Conservation (phyloP, 352 stramenopile species). For the Peronospora tabacina region DNA sequence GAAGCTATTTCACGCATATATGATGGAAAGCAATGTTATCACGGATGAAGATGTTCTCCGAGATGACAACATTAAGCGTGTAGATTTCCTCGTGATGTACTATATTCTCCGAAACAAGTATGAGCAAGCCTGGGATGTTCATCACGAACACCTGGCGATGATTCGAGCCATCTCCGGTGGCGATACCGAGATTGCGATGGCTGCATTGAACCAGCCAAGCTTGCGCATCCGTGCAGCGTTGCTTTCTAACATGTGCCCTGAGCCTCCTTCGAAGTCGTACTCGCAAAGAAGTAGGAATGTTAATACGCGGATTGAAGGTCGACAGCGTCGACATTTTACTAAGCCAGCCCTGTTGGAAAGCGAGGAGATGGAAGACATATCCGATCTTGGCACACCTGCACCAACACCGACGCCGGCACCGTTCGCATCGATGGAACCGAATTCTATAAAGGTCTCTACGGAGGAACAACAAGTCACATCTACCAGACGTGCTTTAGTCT, state of each 20-base stretch:
- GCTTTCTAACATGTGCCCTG: constrained; percentile 59
- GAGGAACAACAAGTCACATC: constrained; percentile 9
- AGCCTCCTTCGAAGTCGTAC: constrained; percentile 37
- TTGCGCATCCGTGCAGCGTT: constrained; percentile 55
- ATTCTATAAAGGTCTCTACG: constrained; percentile 1
- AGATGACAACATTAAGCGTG: constrained; percentile 61
- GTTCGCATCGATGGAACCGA: constrained; percentile 5
- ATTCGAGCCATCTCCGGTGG: constrained; percentile 56
- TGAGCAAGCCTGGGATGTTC: constrained; percentile 60
- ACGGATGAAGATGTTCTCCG: constrained; percentile 48
- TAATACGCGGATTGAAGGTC: constrained; percentile 28
- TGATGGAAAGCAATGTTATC: constrained; percentile 54
- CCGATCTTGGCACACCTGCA: constrained; percentile 9
- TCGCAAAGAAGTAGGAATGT: constrained; percentile 26
- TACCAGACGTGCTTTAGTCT: constrained; percentile 15
- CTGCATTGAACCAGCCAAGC: constrained; percentile 49
- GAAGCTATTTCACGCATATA: constrained; percentile 54
- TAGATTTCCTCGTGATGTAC: constrained; percentile 81
- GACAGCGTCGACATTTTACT: constrained; percentile 14
- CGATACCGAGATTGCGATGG: constrained; percentile 52
- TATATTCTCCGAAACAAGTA: constrained; percentile 73
- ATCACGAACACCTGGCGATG: constrained; percentile 65
- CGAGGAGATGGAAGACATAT: constrained; percentile 37
- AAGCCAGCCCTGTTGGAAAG: constrained; percentile 28
- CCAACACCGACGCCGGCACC: constrained; percentile 1